Evolutionary conservation across 805 yeast genomes (phyloP).

Genomic region (Starmerella floris): DNA sequence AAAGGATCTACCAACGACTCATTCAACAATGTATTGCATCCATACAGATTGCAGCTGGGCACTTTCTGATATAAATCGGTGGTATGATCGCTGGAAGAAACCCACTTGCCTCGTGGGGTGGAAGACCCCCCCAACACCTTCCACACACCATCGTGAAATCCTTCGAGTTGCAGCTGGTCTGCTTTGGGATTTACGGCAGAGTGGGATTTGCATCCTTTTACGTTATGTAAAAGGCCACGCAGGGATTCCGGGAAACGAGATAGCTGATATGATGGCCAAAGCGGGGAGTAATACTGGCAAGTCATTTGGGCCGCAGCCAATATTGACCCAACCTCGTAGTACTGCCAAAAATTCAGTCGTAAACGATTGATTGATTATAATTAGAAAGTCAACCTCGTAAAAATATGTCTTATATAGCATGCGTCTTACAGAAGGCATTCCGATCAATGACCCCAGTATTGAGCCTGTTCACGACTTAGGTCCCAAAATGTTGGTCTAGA

Average conservation of each 20-base stretch:
- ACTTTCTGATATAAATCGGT: slow-evolving; percentile 1
- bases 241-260: slow-evolving; percentile 9
- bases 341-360: too few relatives aligned
- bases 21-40: slow-evolving; percentile 1
- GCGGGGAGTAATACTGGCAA: not conserved
- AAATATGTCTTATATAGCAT: too few relatives aligned
- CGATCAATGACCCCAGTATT: too few relatives aligned
- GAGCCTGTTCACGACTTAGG: too few relatives aligned
- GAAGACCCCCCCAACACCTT: slow-evolving; percentile 2
- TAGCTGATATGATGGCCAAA: slow-evolving; percentile 8
- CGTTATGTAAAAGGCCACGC: slow-evolving; percentile 7
- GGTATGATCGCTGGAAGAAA: slow-evolving; percentile 9
- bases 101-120: slow-evolving; percentile 4
- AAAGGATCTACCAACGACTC: too few relatives aligned
- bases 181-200: slow-evolving; percentile 11
- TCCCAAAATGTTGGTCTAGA: too few relatives aligned
- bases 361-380: too few relatives aligned
- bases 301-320: not conserved
- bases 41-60: slow-evolving; percentile 1
- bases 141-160: slow-evolving; percentile 4
- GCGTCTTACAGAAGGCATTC: too few relatives aligned
- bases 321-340: too few relatives aligned
- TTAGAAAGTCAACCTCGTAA: too few relatives aligned
- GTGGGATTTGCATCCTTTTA: slow-evolving; percentile 5
- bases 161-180: slow-evolving; percentile 12